These are phyloP conservation scores for Fomitopsis serialis DNA, from an alignment of 768 basidiomycete species.

Conservation along the genomic window DNA sequence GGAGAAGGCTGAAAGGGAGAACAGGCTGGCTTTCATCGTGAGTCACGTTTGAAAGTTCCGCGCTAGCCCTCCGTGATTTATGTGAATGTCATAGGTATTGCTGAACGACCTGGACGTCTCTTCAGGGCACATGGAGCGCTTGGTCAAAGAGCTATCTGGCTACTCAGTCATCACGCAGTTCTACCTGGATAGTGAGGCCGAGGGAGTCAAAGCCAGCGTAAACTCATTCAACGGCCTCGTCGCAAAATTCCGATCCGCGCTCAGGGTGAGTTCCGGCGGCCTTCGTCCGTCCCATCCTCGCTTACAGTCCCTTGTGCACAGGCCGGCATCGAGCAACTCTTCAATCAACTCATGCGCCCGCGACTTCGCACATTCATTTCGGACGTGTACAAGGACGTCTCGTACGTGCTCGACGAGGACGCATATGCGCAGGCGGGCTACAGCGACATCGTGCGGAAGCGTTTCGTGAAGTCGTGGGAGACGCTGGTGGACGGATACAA, in stretches of 20 bases:
- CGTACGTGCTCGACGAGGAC: slow-evolving; percentile 88
- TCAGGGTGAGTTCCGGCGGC: slow-evolving; percentile 49
- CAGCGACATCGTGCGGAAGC: slow-evolving; percentile 80
- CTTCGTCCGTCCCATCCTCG: background rate
- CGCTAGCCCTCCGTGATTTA: too few species aligned
- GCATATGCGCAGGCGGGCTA: slow-evolving; percentile 78
- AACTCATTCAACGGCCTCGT: slow-evolving; percentile 48
- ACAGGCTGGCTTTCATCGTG: slow-evolving; percentile 77
- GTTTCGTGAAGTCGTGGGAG: slow-evolving; percentile 90
- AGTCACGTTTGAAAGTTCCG: too few species aligned
- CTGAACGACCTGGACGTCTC: slow-evolving; percentile 96
- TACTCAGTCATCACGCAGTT: slow-evolving; percentile 57
- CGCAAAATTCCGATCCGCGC: slow-evolving; percentile 61
- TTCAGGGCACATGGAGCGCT: slow-evolving; percentile 79
- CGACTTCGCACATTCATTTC: slow-evolving; percentile 76
- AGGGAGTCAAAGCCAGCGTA: slow-evolving; percentile 42
- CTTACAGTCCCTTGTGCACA: slow-evolving; percentile 22
- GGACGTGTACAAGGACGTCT: slow-evolving; percentile 88
- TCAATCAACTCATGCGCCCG: slow-evolving; percentile 91
- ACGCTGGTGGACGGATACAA: slow-evolving; percentile 81
- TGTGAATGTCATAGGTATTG: slow-evolving; percentile 48
- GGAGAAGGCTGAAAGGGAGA: slow-evolving; percentile 81
- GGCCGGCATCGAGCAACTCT: slow-evolving; percentile 88
- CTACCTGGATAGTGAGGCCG: slow-evolving; percentile 56
- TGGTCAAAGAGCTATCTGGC: slow-evolving; percentile 59